Evolutionary conservation across 192 early-diverging fungal genomes (phyloP).

Genomic region (Backusella parvicylindrica): DNA sequence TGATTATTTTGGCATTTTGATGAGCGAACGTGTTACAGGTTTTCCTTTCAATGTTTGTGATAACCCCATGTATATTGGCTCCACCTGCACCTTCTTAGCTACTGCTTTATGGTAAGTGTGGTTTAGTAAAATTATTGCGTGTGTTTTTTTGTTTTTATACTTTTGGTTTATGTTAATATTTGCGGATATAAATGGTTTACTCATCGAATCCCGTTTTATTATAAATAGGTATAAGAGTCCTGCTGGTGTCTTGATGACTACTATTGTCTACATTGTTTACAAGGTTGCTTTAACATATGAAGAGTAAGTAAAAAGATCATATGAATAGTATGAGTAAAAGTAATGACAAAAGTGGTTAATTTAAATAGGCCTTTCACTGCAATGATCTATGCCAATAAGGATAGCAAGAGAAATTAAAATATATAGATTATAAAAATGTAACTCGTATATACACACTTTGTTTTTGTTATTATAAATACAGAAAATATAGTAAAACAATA

Average conservation of each 20-base stretch:
- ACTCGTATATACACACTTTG: background rate
- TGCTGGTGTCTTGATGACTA: constrained; percentile 68
- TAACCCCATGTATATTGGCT: constrained; percentile 96
- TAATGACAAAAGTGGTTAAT: background rate
- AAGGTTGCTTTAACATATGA: constrained; percentile 72
- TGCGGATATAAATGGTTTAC: too few relatives aligned
- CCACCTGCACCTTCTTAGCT: constrained; percentile 81
- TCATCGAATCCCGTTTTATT: background rate
- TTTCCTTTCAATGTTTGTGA: constrained; percentile 92
- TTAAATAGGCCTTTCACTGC: constrained; percentile 69
- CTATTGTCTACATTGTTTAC: constrained; percentile 74
- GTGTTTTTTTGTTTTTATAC: background rate
- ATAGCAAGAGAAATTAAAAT: constrained; percentile 19
- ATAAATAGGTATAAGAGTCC: constrained; percentile 57
- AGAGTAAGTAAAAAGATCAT: constrained; percentile 53
- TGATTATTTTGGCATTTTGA: constrained; percentile 93
- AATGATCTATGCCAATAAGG: constrained; percentile 70
- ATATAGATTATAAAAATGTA: background rate
- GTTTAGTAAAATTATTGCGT: background rate
- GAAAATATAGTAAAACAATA: background rate
- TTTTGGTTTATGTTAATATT: too few relatives aligned
- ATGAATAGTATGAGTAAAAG: background rate
- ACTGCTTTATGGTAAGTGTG: constrained; percentile 73
- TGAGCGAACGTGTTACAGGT: constrained; percentile 78
- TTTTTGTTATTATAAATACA: background rate